phyloP scores from a whole-genome alignment of 139 green algal genomes.

The Auxenochlorella pyrenoidosa region DNA sequence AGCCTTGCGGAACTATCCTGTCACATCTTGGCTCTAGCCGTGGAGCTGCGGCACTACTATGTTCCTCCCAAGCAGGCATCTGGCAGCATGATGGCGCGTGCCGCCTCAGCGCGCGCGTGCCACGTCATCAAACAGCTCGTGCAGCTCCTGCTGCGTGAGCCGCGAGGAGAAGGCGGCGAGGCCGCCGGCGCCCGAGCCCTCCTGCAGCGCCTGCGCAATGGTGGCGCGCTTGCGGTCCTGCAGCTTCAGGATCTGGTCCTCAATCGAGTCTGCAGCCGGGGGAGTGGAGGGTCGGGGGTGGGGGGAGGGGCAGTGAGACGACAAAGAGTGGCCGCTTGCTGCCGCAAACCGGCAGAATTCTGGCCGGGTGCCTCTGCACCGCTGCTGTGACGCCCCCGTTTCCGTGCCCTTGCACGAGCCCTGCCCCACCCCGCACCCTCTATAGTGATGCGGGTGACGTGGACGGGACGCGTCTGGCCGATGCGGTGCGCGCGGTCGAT shows the following conservation, averaged over 20 bases:
- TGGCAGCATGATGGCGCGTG: too few species aligned
- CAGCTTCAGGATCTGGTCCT: conserved; percentile 84
- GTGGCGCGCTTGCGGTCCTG: conserved; percentile 75
- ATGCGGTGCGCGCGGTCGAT: conserved; percentile 95
- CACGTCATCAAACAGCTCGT: conserved; percentile 8
- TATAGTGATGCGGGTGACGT: conserved; percentile 83
- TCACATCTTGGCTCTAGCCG: too few species aligned
- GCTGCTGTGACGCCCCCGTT: too few species aligned
- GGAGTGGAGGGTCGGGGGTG: neutral
- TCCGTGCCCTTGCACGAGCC: too few species aligned
- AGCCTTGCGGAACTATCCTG: too few species aligned
- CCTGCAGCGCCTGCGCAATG: conserved; percentile 43
- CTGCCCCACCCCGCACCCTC: too few species aligned
- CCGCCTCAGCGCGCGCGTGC: neutral
- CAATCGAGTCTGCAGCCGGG: conserved; percentile 65
- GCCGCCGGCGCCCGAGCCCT: conserved; percentile 6
- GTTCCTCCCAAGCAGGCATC: too few species aligned
- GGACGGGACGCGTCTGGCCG: conserved; percentile 74
- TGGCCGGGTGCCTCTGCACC: too few species aligned
- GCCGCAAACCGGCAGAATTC: too few species aligned
- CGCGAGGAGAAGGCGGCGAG: neutral
- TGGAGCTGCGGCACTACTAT: too few species aligned
- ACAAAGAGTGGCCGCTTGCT: neutral
- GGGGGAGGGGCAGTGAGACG: too few species aligned
- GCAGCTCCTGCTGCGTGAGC: neutral